Evolutionary conservation across 768 basidiomycete genomes (phyloP).

Genomic region (Macrolepiota dolichaula): DNA sequence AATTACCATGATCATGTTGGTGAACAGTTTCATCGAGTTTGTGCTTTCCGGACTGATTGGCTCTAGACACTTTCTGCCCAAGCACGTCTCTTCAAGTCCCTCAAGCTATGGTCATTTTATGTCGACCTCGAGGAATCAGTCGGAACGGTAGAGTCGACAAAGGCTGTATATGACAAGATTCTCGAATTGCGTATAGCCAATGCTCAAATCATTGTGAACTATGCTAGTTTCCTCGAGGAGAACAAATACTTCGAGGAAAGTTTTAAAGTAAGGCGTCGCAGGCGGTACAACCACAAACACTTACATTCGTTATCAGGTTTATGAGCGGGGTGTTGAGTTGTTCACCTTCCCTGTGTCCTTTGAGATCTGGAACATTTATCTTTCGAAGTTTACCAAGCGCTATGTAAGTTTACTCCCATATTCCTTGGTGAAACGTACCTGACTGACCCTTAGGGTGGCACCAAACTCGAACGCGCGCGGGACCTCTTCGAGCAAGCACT

Average conservation of each 20-base stretch:
- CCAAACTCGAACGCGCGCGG: constrained; percentile 92
- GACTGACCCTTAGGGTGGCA: constrained; percentile 61
- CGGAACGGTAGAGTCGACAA: constrained; percentile 88
- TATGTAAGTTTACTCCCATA: constrained; percentile 49
- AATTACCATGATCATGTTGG: constrained; percentile 94
- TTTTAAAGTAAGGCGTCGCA: constrained; percentile 66
- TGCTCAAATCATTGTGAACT: constrained; percentile 96
- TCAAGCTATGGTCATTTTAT: constrained; percentile 99
- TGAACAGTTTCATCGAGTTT: constrained; percentile 5
- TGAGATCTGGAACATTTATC: constrained; percentile 98
- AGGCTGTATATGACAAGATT: constrained; percentile 94
- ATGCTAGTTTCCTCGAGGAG: constrained; percentile 94
- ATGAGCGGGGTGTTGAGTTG: constrained; percentile 94
- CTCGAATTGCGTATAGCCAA: constrained; percentile 96
- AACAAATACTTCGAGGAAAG: constrained; percentile 98
- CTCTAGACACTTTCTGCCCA: constrained; percentile 78
- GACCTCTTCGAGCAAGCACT: constrained; percentile 98
- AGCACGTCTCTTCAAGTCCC: constrained; percentile 90
- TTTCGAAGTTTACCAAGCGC: constrained; percentile 95
- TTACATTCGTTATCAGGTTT: constrained; percentile 52
- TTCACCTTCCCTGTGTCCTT: constrained; percentile 98
- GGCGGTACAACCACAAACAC: neutral
- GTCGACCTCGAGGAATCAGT: constrained; percentile 97
- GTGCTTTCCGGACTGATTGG: constrained; percentile 1
- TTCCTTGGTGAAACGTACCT: constrained; percentile 8